Percentiles rank a stretch among this genome's conserved stretches.
Conservation (phyloP, 148 eudicot genomes). For the Rhododendron molle region DNA sequence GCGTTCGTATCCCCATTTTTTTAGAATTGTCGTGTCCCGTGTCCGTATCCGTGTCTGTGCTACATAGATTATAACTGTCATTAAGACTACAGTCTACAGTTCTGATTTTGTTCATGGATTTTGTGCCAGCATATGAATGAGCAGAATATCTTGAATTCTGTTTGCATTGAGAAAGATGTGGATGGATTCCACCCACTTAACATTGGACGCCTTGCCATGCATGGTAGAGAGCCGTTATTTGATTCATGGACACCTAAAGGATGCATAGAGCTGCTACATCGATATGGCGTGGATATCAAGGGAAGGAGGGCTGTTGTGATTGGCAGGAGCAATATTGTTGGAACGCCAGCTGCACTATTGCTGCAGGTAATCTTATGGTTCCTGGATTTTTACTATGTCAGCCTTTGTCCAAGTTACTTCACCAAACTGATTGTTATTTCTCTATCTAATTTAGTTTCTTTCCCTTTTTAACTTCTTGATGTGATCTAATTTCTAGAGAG, state of each 20-base stretch:
- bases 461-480: background rate
- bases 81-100: background rate
- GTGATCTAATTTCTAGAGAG: constrained; percentile 45
- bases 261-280: constrained; percentile 82
- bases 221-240: constrained; percentile 86
- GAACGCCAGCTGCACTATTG: constrained; percentile 90
- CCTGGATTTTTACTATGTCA: background rate
- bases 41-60: no score
- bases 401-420: background rate
- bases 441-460: background rate
- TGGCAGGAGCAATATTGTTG: constrained; percentile 95
- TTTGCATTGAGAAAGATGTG: constrained; percentile 85
- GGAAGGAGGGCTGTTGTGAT: constrained; percentile 89
- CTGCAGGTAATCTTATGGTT: constrained; percentile 47
- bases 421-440: background rate
- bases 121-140: constrained; percentile 78
- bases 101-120: constrained; percentile 3
- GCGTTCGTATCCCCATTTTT: no score
- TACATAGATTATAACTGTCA: background rate
- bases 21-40: no score
- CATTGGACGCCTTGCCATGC: constrained; percentile 86
- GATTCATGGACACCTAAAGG: constrained; percentile 98
- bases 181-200: constrained; percentile 90
- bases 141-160: constrained; percentile 73
- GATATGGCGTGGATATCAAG: constrained; percentile 66